Conservation (phyloP, 176 grass and related monocot species). For the Lolium multiflorum region DNA sequence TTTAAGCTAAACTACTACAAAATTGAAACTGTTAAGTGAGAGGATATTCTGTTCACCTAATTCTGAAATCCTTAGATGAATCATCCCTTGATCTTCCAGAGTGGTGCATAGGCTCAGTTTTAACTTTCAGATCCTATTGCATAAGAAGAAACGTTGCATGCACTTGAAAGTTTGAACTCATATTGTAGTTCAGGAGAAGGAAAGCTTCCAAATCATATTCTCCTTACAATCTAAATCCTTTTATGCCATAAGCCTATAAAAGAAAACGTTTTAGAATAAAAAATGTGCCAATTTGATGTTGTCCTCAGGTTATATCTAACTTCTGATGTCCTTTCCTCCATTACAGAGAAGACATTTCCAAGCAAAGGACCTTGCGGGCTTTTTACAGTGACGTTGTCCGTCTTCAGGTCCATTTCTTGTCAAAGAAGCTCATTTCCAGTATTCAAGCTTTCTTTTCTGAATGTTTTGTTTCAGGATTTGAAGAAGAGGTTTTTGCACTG, state of each 20-base stretch:
- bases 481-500: slow-evolving; percentile 52
- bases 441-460: slow-evolving; percentile 17
- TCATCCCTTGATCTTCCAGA: too few species aligned
- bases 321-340: not conserved
- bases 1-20: too few species aligned
- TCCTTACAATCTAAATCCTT: not conserved
- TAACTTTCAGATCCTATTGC: not conserved
- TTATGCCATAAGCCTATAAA: too few species aligned
- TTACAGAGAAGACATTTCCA: slow-evolving; percentile 76
- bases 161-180: not conserved
- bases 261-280: not conserved
- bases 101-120: not conserved
- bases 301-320: not conserved
- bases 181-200: slow-evolving; percentile 25
- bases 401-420: slow-evolving; percentile 73
- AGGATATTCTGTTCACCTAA: too few species aligned
- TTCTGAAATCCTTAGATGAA: too few species aligned
- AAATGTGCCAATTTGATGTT: not conserved
- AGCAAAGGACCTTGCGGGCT: slow-evolving; percentile 62
- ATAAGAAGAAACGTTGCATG: slow-evolving; percentile 13
- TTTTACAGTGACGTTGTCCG: slow-evolving; percentile 73
- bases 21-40: too few species aligned
- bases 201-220: not conserved
- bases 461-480: slow-evolving; percentile 48
- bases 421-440: not conserved